Percentiles rank a stretch among this genome's conserved stretches.
Conservation (phyloP, 2,329 filamentous ascomycete species). For the Sporothrix pseudoabietina region DNA sequence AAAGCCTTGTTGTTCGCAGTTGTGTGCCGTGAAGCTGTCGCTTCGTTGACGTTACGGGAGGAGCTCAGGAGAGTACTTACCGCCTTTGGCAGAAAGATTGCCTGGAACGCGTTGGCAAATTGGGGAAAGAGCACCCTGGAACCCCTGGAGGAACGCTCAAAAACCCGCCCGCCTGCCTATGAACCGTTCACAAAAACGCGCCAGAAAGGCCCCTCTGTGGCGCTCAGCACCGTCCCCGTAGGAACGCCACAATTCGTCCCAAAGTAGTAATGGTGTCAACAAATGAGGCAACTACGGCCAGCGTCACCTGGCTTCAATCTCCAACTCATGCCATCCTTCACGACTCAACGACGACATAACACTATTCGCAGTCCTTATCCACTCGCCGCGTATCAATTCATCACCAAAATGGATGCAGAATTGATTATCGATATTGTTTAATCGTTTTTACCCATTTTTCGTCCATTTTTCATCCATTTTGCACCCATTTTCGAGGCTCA, state of each 20-base stretch:
- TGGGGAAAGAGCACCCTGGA: neutral
- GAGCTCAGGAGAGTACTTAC: slow-evolving; percentile 16
- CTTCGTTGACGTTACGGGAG: neutral
- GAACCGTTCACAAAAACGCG: neutral
- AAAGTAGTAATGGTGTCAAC: slow-evolving; percentile 41
- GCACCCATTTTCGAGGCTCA: slow-evolving; percentile 1
- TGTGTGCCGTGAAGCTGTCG: neutral
- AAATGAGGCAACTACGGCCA: slow-evolving; percentile 31
- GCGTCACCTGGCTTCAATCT: neutral
- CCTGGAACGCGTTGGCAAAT: slow-evolving; percentile 3
- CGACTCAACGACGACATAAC: neutral
- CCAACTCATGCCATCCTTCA: neutral
- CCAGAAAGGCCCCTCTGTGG: neutral
- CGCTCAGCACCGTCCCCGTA: slow-evolving; percentile 33
- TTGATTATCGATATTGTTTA: neutral
- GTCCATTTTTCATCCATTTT: slow-evolving; percentile 3
- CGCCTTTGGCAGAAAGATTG: slow-evolving; percentile 29
- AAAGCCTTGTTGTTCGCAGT: neutral
- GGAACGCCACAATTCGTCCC: slow-evolving; percentile 35
- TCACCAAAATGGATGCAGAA: neutral
- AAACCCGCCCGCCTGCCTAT: neutral
- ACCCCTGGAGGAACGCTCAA: neutral
- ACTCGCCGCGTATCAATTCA: neutral
- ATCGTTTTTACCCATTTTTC: neutral
- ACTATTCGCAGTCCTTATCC: neutral